Percentiles rank a stretch among this genome's conserved stretches.
These are phyloP conservation scores for Wickerhamomyces sydowiorum DNA, from an alignment of 805 yeast genomes.

Conservation along the genomic window DNA sequence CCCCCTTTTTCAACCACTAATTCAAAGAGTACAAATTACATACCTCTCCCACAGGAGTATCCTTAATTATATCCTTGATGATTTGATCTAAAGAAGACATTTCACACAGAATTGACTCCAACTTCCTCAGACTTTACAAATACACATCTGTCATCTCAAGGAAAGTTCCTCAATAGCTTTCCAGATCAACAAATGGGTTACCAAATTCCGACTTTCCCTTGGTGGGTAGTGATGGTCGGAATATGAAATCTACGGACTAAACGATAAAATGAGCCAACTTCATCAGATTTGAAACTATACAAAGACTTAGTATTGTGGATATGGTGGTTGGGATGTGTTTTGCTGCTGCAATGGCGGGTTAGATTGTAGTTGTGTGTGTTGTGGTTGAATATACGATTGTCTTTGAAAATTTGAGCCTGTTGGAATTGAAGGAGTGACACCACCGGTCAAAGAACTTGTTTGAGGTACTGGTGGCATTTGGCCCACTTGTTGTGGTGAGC, in stretches of 20 bases:
- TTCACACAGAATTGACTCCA: too few species aligned
- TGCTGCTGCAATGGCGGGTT: constrained; percentile 4
- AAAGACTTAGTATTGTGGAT: constrained; percentile 3
- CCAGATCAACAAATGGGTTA: too few species aligned
- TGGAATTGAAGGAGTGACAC: constrained; percentile 2
- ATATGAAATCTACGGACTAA: too few species aligned
- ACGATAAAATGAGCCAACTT: too few species aligned
- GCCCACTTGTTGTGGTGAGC: neutral
- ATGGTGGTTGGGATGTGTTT: constrained; percentile 1
- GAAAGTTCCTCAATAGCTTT: too few species aligned
- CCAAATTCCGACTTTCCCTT: too few species aligned
- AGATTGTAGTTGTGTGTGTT: constrained; percentile 3
- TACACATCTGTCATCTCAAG: too few species aligned
- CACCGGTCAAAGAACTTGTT: neutral
- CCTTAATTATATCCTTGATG: constrained; percentile 29
- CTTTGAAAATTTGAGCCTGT: constrained; percentile 4
- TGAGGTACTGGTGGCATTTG: neutral
- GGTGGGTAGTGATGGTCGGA: too few species aligned
- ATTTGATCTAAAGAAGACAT: neutral
- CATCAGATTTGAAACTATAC: too few species aligned
- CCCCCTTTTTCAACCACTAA: neutral
- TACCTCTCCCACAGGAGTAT: constrained; percentile 55
- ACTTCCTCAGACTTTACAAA: too few species aligned
- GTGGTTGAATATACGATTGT: constrained; percentile 1
- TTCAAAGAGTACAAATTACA: constrained; percentile 7